Evolutionary conservation across 2,329 filamentous ascomycete species (phyloP), one percentile per base, ranked within the genome.

Genomic region (Colletotrichum sp.): DNA sequence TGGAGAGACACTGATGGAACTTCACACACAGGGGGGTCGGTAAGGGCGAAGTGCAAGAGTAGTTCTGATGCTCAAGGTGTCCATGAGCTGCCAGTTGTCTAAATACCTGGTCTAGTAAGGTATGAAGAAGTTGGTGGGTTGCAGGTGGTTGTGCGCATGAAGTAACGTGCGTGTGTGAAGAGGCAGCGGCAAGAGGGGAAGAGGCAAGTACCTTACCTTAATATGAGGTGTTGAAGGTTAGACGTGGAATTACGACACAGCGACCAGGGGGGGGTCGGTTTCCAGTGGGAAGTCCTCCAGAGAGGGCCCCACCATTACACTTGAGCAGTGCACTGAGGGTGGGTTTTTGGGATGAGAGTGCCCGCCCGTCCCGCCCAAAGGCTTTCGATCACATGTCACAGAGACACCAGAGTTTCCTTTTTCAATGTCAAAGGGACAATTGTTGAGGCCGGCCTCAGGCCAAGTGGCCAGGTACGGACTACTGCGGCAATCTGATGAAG

Each of bases 1-100:
- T 60, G 48, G 43, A 56, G 58, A 48, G 73, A 22, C n/a, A 13
- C 39, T 48, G 43, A 52, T 13, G 43, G n/a, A 52, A 52, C 43
- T 74, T 76, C 70, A 76, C 74, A 69, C 70, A 34, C 74, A 76
- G 48, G 74, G 74, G 22, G 74, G 70, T 74, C 73, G 74, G 70
- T 76, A 76, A 60, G 74, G 74, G 64, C 74, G 71, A 60, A 60
- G 66, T 66, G 74, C 74, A 55, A 76, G 12, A 39, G 32, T 71
- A 27, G 36, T 71, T 71, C 74, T 76, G 58, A 39, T 70, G 61
- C 71, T 71, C 71, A 75, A 68, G 61, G 48, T 61, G 71, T 74
- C 74, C 74, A 76, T 76, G 74, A 75, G 74, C 66, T 32, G 60
- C 71, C 66, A 70, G 66, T 22, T 66, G 75, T 68, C 39, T 60